Evolutionary conservation across 1,284 basidiomycete genomes (phyloP).

Genomic region (Hemileia vastatrix): DNA sequence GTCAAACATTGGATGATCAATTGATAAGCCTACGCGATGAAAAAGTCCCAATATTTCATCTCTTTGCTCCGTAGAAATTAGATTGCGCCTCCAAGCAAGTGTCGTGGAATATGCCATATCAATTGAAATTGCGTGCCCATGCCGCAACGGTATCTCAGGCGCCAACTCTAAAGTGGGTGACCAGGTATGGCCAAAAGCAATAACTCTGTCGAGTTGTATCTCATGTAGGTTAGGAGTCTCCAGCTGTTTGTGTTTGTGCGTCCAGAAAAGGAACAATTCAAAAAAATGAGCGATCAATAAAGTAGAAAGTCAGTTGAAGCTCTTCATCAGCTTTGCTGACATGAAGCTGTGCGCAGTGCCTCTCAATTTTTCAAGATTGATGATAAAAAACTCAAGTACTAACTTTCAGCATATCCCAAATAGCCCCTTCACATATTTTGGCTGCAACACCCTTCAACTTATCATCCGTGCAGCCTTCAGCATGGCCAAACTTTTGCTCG

Average conservation of each 20-base stretch:
- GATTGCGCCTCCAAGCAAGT: slow-evolving; percentile 46
- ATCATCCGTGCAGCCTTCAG: slow-evolving; percentile 38
- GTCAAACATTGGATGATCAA: slow-evolving; percentile 47
- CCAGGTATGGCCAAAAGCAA: slow-evolving; percentile 49
- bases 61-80: slow-evolving; percentile 46
- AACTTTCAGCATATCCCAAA: slow-evolving; percentile 46
- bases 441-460: slow-evolving; percentile 43
- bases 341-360: too few relatives aligned
- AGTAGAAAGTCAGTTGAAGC: not conserved
- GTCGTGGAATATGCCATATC: slow-evolving; percentile 50
- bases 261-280: not conserved
- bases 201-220: slow-evolving; percentile 49
- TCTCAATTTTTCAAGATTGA: too few relatives aligned
- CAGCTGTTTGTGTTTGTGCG: too few relatives aligned
- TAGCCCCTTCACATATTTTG: slow-evolving; percentile 47
- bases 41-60: slow-evolving; percentile 47
- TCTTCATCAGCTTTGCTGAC: not conserved
- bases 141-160: slow-evolving; percentile 44
- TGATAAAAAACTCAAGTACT: too few relatives aligned
- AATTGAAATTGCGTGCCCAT: slow-evolving; percentile 45
- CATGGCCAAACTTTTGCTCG: slow-evolving; percentile 47
- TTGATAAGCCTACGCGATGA: slow-evolving; percentile 46
- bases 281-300: not conserved
- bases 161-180: slow-evolving; percentile 47
- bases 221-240: slow-evolving; percentile 49